Evolutionary conservation across 495 filamentous ascomycete genomes (phyloP), one percentile per base, ranked within the genome.

Genomic region (Aspergillus sclerotioniger): DNA sequence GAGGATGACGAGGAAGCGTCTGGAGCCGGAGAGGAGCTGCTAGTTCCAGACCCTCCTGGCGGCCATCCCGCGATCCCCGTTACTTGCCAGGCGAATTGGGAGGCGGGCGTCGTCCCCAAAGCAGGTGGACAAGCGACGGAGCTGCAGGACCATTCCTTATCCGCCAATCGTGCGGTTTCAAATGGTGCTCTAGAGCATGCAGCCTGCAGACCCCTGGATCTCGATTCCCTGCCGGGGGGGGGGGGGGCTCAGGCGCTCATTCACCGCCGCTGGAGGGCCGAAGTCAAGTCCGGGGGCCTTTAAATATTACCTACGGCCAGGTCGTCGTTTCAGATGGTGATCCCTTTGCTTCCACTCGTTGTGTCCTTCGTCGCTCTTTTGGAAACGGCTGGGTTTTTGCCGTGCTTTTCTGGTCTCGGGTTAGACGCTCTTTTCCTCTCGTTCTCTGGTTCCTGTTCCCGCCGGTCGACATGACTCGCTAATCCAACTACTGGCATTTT

Each of bases 231-330:
- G 49, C 15, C 54, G 46, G 47, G 16, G 49, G 39, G 49, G 10
- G 51, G 46, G 47, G 16, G 49, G 39, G 21, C 32, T 13, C 39
- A 54, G 62, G 47, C 35, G 9, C 9, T 13, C 56, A 47, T 67
- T 68, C 67, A 71, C 66, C 69, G 67, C 73, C 71, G 69, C 71
- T 71, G 66, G 63, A 67, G 62, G 70, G 70, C 68, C 58, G 67
- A 66, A 73, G 66, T 71, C 69, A 66, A 73, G 66, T 71, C 69
- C 63, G 49, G 54, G 25, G 58, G 62, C 58, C 48, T 51, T 59
- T 62, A 63, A 66, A 58, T 59, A 61, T 56, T 58, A 59, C 64
- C 64, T 48, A 52, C 60, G 62, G 60, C 51, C 60, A 50, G 54
- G 20, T 43, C 61, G 54, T 62, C 63, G 66, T 70, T 67, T 73